Base-by-base conservation (phyloP, 129 eudicot genomes). In the Ambrosia trifida region DNA sequence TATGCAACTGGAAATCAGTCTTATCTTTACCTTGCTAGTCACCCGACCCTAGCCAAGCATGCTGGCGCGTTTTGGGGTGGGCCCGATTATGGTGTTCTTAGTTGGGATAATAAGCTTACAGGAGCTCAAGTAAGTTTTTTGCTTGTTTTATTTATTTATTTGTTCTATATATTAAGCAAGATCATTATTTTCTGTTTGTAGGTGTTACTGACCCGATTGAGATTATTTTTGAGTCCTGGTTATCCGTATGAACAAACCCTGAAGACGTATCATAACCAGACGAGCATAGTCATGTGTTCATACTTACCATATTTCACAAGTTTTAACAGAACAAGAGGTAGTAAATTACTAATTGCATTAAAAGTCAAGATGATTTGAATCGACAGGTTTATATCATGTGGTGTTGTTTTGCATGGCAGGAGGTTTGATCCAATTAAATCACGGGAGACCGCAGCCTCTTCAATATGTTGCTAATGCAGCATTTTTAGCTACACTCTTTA, bases 21-120 rank as follows among this genome's bases (percentile, higher is more conserved):
- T 13, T 93, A 93, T 68, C 88, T 93, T 32, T 78, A 74, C 45
- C 85, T 89, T 60, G 90, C 98, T 62, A 93, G 95, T n/a, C 82
- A 81, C 75, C 85, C 86, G 17, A 86, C 76, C 13, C 65, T 93
- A 24, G 96, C 96, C 13, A 89, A 83, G 58, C 96, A 93, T 79
- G 98, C 96, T 11, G 98, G 92, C 59, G 98, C 95, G 3, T 93
- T 93, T 67, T 85, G 85, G 91, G 96, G 96, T 45, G 98, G 98
- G 51, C 96, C 95, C 0, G 88, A 77, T 74, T 93, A 87, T 69
- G 98, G 98, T 64, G 96, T 93, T 33, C 60, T 93, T 24, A 93
- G 95, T 76, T 93, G 98, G 98, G 98, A 93, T 52, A 93, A 89
- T 75, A 89, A 93, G 85, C 96, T 93, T 78, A 81, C 96, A 12